Conservation (phyloP, 306 rosid genomes). For the Acacia melanoxylon region DNA sequence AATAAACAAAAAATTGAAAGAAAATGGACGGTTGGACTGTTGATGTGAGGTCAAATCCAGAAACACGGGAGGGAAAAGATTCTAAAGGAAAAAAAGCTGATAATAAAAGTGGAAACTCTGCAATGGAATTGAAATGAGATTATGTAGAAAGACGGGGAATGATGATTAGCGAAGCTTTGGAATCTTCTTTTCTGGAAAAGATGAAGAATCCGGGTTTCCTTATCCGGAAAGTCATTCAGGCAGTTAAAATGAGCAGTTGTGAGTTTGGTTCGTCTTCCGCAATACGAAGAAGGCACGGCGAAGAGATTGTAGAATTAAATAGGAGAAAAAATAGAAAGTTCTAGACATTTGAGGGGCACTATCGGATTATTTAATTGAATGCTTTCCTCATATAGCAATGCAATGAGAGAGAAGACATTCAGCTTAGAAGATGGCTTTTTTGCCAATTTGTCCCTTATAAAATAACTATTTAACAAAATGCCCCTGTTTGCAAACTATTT, state of each 20-base stretch:
- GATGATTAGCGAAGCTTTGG: background rate
- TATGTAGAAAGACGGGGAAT: background rate
- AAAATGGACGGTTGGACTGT: background rate
- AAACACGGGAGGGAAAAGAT: background rate
- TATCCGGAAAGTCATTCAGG: conserved; percentile 37
- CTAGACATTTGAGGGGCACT: conserved; percentile 34
- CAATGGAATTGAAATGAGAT: background rate
- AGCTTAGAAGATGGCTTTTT: conserved; percentile 47
- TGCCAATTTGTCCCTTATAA: no score
- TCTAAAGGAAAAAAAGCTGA: background rate
- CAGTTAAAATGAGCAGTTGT: conserved; percentile 20
- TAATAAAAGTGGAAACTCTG: background rate
- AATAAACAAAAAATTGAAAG: background rate
- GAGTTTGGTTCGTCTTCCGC: background rate
- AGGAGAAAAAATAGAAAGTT: conserved; percentile 34
- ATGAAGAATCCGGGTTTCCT: conserved; percentile 17
- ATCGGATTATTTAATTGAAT: background rate
- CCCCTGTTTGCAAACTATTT: no score
- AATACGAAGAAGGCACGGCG: background rate
- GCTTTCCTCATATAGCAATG: conserved; percentile 23
- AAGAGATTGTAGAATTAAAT: background rate
- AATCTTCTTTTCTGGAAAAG: background rate
- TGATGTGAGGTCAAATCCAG: background rate
- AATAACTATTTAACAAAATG: no score
- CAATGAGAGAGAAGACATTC: background rate